Evolutionary conservation across 2,329 filamentous ascomycete species (phyloP), one percentile per base, ranked within the genome.

Genomic region (Colletotrichum viniferum): DNA sequence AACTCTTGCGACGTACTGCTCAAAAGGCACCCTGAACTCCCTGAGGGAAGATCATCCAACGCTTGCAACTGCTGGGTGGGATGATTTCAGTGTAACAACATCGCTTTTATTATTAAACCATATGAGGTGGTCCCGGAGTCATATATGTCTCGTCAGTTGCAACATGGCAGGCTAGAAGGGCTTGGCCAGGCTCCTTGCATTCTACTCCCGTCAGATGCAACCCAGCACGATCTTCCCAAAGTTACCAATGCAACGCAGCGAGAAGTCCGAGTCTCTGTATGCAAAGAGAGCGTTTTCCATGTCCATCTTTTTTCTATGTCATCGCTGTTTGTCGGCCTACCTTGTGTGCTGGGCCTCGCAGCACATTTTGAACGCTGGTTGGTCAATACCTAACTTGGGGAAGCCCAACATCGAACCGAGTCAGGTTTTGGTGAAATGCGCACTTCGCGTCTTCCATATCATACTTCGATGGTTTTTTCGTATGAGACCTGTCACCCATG

Each of bases 51-150:
- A 10, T 38, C 16, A 0, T 38, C 36, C 7, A 38, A 38, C 4
- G 16, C 36, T 9, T 9, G 16, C 14, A 38, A 18, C 8, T 43
- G 16, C 8, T 5, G 8, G 16, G 16, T 18, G 16, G 4, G 4
- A 4, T 3, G 1, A 18, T 43, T 9, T 18, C 4, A 9, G 1
- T 9, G 16, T 1, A 43, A 43, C 16, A 18, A 5, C 8, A 18
- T 43, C 36, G 4, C 16, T 0, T 43, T 43, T 8, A 10, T 4
- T 18, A 18, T 3, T 43, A 4, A 9, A 9, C 2, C 36, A 16
- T 4, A 4, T 18, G 14, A 0, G 36, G 14, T 0, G 7, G 16
- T 38, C 7, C 1, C 8, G 16, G 8, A 5, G 8, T 18, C 2
- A 43, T 43, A 0, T 10, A 4, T 3, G 24, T 5, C 16, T 43